Percentiles rank a stretch among this genome's conserved stretches.
These are phyloP conservation scores for Trichoderma reesei DNA, from an alignment of 495 filamentous ascomycete species.

Conservation along the genomic window DNA sequence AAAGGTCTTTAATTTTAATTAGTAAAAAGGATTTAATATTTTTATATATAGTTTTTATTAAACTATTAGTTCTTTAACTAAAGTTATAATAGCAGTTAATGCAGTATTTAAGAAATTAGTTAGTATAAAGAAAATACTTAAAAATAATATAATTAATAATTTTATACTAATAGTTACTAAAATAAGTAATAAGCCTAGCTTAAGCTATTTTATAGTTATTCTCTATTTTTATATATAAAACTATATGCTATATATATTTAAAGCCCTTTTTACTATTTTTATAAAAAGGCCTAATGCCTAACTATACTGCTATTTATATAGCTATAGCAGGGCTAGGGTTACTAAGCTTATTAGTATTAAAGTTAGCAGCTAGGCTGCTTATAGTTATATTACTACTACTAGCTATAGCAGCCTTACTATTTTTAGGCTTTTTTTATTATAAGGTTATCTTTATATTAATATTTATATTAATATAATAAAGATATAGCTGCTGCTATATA, in stretches of 20 bases:
- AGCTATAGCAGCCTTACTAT: neutral
- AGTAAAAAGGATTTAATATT: neutral
- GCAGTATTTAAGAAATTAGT: neutral
- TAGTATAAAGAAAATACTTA: neutral
- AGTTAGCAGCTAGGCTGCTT: neutral
- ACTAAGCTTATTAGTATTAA: conserved; percentile 1
- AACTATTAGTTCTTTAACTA: neutral
- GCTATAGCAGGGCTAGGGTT: neutral
- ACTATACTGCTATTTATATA: too few relatives aligned
- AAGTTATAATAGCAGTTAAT: neutral
- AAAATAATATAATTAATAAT: neutral
- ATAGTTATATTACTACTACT: too few relatives aligned
- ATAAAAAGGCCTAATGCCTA: too few relatives aligned
- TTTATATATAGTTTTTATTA: neutral
- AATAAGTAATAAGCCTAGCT: neutral
- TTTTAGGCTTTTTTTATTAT: neutral
- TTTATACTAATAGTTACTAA: neutral
- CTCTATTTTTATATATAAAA: neutral
- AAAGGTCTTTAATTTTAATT: neutral
- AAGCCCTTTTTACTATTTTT: neutral
- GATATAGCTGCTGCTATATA: conserved; percentile 4
- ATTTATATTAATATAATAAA: conserved; percentile 11
- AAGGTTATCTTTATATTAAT: conserved; percentile 8
- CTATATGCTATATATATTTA: neutral
- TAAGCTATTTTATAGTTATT: neutral